These are phyloP conservation scores for Diaporthe sp. DNA, from an alignment of 2,329 filamentous ascomycete species.

Conservation along the genomic window DNA sequence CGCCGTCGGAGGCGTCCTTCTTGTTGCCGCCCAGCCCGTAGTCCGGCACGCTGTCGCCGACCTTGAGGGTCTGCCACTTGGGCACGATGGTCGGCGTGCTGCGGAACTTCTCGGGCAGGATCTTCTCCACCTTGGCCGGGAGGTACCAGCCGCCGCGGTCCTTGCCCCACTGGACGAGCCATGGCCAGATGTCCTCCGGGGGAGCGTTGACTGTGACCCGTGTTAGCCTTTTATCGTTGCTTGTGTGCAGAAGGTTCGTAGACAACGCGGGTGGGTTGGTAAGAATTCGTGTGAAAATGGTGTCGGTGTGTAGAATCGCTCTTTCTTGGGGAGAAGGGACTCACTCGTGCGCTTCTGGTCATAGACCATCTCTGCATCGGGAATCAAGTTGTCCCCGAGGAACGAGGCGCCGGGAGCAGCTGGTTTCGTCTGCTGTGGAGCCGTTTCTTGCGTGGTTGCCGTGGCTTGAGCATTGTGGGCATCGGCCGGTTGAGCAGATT, in stretches of 20 bases:
- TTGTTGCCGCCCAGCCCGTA: conserved; percentile 19
- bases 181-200: conserved; percentile 31
- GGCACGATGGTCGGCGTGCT: conserved; percentile 27
- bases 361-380: conserved; percentile 34
- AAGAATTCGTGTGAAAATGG: too few species aligned
- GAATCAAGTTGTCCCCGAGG: conserved; percentile 23
- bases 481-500: conserved; percentile 3
- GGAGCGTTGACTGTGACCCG: conserved; percentile 2
- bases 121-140: conserved; percentile 30
- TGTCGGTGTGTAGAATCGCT: neutral
- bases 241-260: neutral
- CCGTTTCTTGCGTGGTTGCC: neutral
- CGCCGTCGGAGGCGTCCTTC: conserved; percentile 1
- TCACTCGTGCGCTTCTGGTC: conserved; percentile 32
- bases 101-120: conserved; percentile 31
- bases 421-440: neutral
- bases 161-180: conserved; percentile 35
- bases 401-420: neutral
- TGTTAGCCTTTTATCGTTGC: neutral
- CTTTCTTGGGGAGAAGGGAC: neutral
- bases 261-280: neutral
- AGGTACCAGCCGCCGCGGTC: conserved; percentile 37
- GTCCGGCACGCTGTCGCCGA: conserved; percentile 34
- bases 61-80: conserved; percentile 31
- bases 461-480: conserved; percentile 7